phyloP scores from a whole-genome alignment of 495 filamentous ascomycete genomes.

The Hypoxylon cercidicola region DNA sequence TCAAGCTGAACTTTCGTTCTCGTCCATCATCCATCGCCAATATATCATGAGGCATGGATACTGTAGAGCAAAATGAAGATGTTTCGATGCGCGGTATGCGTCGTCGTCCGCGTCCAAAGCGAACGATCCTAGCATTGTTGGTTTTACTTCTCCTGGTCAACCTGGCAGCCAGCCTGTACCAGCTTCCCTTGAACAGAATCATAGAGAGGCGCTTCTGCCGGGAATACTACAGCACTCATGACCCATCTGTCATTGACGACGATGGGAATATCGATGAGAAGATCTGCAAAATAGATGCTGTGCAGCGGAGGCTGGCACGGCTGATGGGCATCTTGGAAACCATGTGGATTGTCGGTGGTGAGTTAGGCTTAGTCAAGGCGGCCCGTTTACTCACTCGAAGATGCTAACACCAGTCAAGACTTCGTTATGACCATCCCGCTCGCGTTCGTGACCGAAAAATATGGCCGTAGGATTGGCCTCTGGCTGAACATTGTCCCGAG shows the following conservation, averaged over 20 bases:
- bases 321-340: conserved; percentile 57
- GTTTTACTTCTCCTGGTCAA: conserved; percentile 54
- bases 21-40: not conserved
- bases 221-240: conserved; percentile 53
- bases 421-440: conserved; percentile 59
- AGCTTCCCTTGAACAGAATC: conserved; percentile 59
- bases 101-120: conserved; percentile 13
- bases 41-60: conserved; percentile 12
- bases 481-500: conserved; percentile 54
- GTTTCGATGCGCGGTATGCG: conserved; percentile 1
- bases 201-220: conserved; percentile 59
- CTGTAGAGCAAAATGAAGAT: not conserved
- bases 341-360: conserved; percentile 57
- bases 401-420: conserved; percentile 44
- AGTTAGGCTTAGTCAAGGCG: conserved; percentile 19
- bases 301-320: conserved; percentile 58
- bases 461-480: conserved; percentile 50
- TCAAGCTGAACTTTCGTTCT: not conserved
- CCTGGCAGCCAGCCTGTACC: conserved; percentile 56
- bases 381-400: not conserved
- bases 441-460: conserved; percentile 51
- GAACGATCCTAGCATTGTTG: conserved; percentile 47
- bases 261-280: conserved; percentile 55
- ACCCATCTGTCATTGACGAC: conserved; percentile 46
- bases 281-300: conserved; percentile 57